A percentile compares a stretch with the other conserved stretches of the same genome.
Conservation (phyloP, 176 grass and related monocot species). For the Tillandsia fasciculata region DNA sequence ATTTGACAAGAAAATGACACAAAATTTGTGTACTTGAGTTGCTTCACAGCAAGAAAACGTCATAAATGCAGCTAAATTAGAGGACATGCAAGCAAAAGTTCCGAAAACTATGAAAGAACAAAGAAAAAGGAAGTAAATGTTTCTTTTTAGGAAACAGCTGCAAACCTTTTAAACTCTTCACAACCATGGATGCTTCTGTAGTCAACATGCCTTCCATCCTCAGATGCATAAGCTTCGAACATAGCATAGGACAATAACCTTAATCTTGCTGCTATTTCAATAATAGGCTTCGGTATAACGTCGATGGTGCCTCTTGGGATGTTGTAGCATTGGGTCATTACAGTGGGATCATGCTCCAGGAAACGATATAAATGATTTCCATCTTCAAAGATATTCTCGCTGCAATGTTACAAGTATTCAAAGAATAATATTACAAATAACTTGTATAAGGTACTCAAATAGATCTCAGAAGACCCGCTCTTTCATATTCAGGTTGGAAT, state of each 20-base stretch:
- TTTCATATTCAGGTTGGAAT: too few relatives aligned
- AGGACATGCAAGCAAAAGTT: slow-evolving; percentile 14
- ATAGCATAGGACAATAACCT: slow-evolving; percentile 63
- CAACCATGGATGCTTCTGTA: slow-evolving; percentile 69
- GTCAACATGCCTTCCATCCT: slow-evolving; percentile 74
- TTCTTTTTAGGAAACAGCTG: not conserved
- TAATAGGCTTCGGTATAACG: slow-evolving; percentile 64
- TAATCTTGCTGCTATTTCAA: slow-evolving; percentile 66
- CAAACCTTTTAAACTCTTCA: slow-evolving; percentile 94
- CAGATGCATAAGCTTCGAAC: slow-evolving; percentile 84
- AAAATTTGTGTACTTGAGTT: not conserved
- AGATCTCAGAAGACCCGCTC: not conserved
- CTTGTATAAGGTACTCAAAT: slow-evolving; percentile 8
- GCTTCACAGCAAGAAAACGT: not conserved
- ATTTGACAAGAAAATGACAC: not conserved
- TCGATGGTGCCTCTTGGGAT: slow-evolving; percentile 71
- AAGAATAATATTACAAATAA: not conserved
- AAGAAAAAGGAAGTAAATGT: not conserved
- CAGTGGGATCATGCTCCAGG: slow-evolving; percentile 71
- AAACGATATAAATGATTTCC: slow-evolving; percentile 83
- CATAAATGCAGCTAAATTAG: not conserved
- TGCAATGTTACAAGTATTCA: slow-evolving; percentile 29
- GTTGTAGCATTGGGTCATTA: slow-evolving; percentile 86
- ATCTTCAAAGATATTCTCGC: slow-evolving; percentile 90
- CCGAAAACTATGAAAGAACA: slow-evolving; percentile 9